A percentile compares a stretch with the other conserved stretches of the same genome.
Conservation (phyloP, 2,329 filamentous ascomycete genomes). For the Sclerotinia trifoliorum region DNA sequence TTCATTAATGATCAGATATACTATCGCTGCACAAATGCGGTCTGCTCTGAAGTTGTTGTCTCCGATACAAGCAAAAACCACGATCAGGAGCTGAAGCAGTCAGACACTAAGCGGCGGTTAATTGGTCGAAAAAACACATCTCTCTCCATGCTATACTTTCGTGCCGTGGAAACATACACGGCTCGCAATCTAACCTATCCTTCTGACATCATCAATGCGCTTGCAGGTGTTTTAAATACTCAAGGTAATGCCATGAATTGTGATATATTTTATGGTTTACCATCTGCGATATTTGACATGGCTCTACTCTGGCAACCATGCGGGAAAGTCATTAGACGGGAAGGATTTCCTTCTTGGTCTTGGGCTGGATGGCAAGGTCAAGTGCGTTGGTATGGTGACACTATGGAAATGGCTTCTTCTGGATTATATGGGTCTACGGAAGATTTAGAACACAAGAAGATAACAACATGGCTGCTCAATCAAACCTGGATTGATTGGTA, state of each 20-base stretch:
- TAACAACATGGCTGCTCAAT: slow-evolving; percentile 4
- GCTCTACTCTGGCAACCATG: slow-evolving; percentile 10
- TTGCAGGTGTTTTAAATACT: slow-evolving; percentile 1
- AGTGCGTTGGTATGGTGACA: background rate
- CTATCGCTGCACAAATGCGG: slow-evolving; percentile 12
- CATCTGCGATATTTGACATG: slow-evolving; percentile 10
- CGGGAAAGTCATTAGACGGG: background rate
- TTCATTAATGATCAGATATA: slow-evolving; percentile 21
- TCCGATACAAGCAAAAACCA: background rate
- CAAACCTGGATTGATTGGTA: slow-evolving; percentile 12
- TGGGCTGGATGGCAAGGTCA: slow-evolving; percentile 17
- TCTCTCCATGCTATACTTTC: slow-evolving; percentile 15
- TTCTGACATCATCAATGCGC: slow-evolving; percentile 3
- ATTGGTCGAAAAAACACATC: slow-evolving; percentile 11
- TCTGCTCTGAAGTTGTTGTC: slow-evolving; percentile 16
- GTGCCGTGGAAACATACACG: slow-evolving; percentile 1
- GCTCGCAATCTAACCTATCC: slow-evolving; percentile 1
- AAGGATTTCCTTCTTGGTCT: slow-evolving; percentile 18
- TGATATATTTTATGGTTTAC: slow-evolving; percentile 4
- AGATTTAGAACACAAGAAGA: background rate
- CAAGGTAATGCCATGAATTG: slow-evolving; percentile 8
- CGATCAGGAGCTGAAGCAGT: background rate
- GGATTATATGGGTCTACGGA: slow-evolving; percentile 1
- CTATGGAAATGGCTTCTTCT: slow-evolving; percentile 1
- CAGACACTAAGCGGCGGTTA: background rate